phyloP scores from a whole-genome alignment of 164 flowering plant genomes.

The Vitis cinerea region DNA sequence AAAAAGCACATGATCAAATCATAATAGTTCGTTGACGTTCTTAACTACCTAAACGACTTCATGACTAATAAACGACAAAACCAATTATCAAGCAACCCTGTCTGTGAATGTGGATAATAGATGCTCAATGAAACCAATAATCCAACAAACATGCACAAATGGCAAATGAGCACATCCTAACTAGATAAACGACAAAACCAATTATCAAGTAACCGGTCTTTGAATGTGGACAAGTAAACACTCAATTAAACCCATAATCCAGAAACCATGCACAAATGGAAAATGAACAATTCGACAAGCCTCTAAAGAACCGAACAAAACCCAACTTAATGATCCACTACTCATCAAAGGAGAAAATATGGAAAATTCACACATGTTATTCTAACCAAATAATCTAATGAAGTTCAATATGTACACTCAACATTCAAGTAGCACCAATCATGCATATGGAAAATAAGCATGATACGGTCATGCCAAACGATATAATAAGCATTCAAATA shows the following conservation, averaged over 20 bases:
- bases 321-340: no score
- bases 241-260: neutral
- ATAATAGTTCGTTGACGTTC: no score
- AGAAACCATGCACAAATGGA: slow-evolving; percentile 2
- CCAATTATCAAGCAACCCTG: neutral
- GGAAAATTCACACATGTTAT: no score
- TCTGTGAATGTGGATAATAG: no score
- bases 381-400: no score
- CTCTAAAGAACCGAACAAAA: no score
- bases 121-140: neutral
- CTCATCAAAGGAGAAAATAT: no score
- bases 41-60: neutral
- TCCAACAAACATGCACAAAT: neutral
- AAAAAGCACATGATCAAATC: no score
- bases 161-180: neutral
- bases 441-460: no score
- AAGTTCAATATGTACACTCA: no score
- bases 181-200: neutral
- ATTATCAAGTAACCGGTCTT: no score
- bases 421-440: no score
- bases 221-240: neutral
- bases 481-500: neutral
- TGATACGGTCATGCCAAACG: neutral
- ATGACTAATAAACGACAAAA: neutral
- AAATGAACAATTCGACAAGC: neutral